Conservation (phyloP, 1,284 basidiomycete species). For the Peniophora sp. region DNA sequence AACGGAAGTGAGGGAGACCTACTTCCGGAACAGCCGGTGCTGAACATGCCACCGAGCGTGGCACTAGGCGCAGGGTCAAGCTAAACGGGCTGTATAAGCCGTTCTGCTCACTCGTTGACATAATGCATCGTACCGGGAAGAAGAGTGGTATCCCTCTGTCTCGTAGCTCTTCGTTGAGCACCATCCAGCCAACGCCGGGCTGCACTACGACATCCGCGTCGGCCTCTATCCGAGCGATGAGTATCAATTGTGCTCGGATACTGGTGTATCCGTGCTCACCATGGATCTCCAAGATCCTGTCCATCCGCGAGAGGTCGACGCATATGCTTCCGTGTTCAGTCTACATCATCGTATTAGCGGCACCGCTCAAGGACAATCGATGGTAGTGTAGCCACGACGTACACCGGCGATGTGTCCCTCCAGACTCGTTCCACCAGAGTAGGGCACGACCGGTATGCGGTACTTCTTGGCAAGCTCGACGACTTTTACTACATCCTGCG, state of each 20-base stretch:
- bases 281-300: constrained; percentile 73
- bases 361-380: neutral
- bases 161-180: constrained; percentile 71
- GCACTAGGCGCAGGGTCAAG: constrained; percentile 75
- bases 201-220: constrained; percentile 82
- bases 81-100: constrained; percentile 26
- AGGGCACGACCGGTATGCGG: constrained; percentile 49
- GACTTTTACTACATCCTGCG: constrained; percentile 53
- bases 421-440: constrained; percentile 55
- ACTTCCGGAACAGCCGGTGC: constrained; percentile 78
- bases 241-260: neutral
- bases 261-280: constrained; percentile 30
- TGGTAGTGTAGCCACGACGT: too few relatives aligned
- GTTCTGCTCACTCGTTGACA: neutral
- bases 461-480: constrained; percentile 54
- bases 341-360: constrained; percentile 20
- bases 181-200: constrained; percentile 82
- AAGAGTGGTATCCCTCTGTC: constrained; percentile 75
- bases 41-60: constrained; percentile 89
- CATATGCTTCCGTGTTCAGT: constrained; percentile 66
- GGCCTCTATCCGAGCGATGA: constrained; percentile 35
- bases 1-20: constrained; percentile 16
- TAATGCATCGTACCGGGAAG: constrained; percentile 62
- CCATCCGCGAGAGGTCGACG: constrained; percentile 82
- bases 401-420: constrained; percentile 59